Evolutionary conservation across 192 early-diverging fungal species (phyloP).

Genomic region (Helicostylum pulchrum): DNA sequence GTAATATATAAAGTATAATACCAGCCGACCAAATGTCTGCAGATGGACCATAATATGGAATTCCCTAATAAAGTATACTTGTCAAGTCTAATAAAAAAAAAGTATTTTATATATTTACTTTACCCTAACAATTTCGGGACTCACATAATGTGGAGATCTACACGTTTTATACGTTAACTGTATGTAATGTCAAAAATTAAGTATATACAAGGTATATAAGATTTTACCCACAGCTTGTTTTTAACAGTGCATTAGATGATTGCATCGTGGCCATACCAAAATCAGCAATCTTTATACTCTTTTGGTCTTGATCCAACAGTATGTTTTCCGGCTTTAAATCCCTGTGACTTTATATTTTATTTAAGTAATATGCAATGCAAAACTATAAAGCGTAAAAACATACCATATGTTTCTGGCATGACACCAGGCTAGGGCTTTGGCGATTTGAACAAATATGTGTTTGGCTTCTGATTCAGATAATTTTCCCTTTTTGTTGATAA

Average conservation of each 20-base stretch:
- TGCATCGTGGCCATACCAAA: constrained; percentile 62
- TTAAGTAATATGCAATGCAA: neutral
- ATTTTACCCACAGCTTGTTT: constrained; percentile 57
- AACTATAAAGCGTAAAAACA: neutral
- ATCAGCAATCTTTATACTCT: constrained; percentile 59
- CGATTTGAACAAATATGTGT: constrained; percentile 70
- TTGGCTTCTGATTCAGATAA: constrained; percentile 55
- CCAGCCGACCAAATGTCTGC: constrained; percentile 95
- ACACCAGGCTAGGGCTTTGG: constrained; percentile 52
- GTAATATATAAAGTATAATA: constrained; percentile 81
- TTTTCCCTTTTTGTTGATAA: constrained; percentile 5
- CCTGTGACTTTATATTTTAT: constrained; percentile 43
- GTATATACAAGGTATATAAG: too few species aligned
- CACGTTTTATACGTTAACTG: too few species aligned
- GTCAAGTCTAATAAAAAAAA: neutral
- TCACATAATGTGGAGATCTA: constrained; percentile 32
- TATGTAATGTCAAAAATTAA: constrained; percentile 42
- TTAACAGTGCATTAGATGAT: constrained; percentile 42
- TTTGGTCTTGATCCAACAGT: constrained; percentile 34
- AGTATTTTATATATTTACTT: neutral
- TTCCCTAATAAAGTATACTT: constrained; percentile 15
- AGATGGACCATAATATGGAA: constrained; percentile 39
- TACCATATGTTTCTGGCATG: constrained; percentile 33
- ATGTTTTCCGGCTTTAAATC: constrained; percentile 76
- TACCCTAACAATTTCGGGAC: constrained; percentile 35